A percentile compares a stretch with the other conserved stretches of the same genome.
phyloP scores from a whole-genome alignment of 345 rosid species.

The Raphanus raphanistrum region DNA sequence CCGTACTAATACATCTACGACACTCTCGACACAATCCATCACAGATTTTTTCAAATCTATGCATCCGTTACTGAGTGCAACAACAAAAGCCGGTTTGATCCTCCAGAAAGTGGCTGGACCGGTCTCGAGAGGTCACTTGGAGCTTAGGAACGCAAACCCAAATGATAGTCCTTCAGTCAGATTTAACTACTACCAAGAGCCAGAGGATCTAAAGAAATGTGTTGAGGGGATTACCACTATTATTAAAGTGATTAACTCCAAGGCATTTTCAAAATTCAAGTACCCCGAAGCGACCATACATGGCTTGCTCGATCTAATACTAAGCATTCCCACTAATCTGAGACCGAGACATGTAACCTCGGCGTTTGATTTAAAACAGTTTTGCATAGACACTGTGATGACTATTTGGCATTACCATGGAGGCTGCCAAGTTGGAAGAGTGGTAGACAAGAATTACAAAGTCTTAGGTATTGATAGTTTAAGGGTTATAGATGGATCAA shows the following conservation, averaged over 20 bases:
- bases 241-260: constrained; percentile 51
- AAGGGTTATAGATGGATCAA: constrained; percentile 65
- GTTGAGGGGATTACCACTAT: constrained; percentile 57
- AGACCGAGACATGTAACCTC: constrained; percentile 51
- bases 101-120: constrained; percentile 59
- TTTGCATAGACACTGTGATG: constrained; percentile 61
- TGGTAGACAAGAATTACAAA: constrained; percentile 56
- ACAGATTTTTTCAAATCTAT: constrained; percentile 40
- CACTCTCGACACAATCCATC: constrained; percentile 34
- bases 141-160: constrained; percentile 51
- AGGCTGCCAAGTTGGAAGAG: constrained; percentile 66
- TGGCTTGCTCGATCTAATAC: constrained; percentile 41
- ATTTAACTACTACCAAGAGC: constrained; percentile 72
- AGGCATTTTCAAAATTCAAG: constrained; percentile 56
- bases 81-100: constrained; percentile 51
- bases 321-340: constrained; percentile 54
- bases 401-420: constrained; percentile 81
- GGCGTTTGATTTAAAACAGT: constrained; percentile 52
- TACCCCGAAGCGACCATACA: constrained; percentile 39
- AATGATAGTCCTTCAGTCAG: constrained; percentile 63
- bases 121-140: constrained; percentile 58
- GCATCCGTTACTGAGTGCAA: constrained; percentile 40
- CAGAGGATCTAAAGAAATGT: constrained; percentile 59
- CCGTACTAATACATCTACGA: constrained; percentile 16
- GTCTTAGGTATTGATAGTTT: constrained; percentile 55